Conservation (phyloP, 2,329 filamentous ascomycete genomes). For the Pseudogymnoascus sp. region DNA sequence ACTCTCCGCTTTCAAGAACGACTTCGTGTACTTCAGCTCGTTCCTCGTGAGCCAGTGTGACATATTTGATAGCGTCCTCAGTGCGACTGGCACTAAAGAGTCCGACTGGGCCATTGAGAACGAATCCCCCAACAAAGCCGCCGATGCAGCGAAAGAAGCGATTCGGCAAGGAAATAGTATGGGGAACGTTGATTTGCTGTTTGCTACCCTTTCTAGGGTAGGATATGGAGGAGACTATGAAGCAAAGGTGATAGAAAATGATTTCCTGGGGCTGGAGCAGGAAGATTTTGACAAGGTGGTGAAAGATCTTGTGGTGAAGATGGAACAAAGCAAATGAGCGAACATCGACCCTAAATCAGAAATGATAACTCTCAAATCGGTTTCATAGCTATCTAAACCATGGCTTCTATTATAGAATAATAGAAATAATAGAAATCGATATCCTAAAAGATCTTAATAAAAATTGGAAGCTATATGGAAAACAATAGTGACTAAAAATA, state of each 20-base stretch:
- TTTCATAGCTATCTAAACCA: not conserved
- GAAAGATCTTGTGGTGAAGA: not conserved
- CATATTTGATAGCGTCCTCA: slow-evolving; percentile 31
- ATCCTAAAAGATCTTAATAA: not conserved
- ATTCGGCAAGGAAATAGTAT: not conserved
- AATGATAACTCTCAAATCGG: not conserved
- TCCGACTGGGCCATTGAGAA: slow-evolving; percentile 20
- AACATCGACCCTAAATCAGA: not conserved
- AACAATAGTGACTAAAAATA: not conserved
- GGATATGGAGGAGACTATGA: not conserved
- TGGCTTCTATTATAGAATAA: not conserved
- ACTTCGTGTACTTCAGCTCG: slow-evolving; percentile 34
- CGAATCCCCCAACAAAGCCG: not conserved
- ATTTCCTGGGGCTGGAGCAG: not conserved
- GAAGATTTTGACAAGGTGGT: not conserved
- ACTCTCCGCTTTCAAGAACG: slow-evolving; percentile 34
- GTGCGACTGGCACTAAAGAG: slow-evolving; percentile 20
- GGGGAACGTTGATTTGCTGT: not conserved
- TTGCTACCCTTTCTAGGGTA: not conserved
- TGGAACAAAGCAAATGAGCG: not conserved
- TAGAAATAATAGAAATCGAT: not conserved
- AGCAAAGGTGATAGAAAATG: not conserved
- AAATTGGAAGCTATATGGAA: not conserved
- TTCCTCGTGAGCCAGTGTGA: slow-evolving; percentile 42
- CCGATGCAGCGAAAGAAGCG: not conserved